Base-by-base conservation (phyloP, 2,329 filamentous ascomycete species). In the Claviceps arundinis region DNA sequence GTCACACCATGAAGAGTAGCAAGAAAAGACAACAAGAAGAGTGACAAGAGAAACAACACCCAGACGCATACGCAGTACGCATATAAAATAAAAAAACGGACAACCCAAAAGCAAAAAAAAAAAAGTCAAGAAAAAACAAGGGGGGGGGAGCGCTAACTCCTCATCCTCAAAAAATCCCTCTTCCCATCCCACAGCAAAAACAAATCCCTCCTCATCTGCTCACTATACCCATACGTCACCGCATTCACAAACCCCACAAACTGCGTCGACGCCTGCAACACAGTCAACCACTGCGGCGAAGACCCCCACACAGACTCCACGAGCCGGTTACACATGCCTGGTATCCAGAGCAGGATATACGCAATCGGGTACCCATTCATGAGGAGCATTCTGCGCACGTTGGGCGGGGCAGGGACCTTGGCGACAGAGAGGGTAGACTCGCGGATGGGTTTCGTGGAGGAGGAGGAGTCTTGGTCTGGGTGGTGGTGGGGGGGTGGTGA, bases 291-390 rank as follows among this genome's bases (percentile, higher is more conserved):
- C 1, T 54, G 55, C 47, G 51, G 52, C 19, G 56, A 61, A 0
- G 50, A 50, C 14, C 57, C 64, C 2, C 37, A 11, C 14, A 47
- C 37, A 8, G 60, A 58, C 55, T 66, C 65, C 42, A 58, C 59
- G 42, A 64, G 49, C 30, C 64, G 61, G 57, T 68, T 70, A 38
- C 58, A 53, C 50, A 70, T 62, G 5, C 67, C 68, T 0, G 67
- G 68, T 6, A 70, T 60, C 66, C 64, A 69, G n/a, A 69, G 61
- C 5, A 68, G 47, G 44, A 69, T 62, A 57, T 67, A 69, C 40
- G 61, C 61, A 45, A 67, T 62, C 1, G 67, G 67, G 48, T 69
- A 70, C 1, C 64, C 67, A 50, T 68, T 68, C 48, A 70, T 57
- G 7, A 68, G 55, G 19, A 70, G 59, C 55, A 69, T 63, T 47